phyloP scores from a whole-genome alignment of 345 rosid species.

The Brassica napus region Da-Ae NC_063434.1:22752501-22753000 shows the following conservation, averaged over 20 bases:
- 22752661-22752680: constrained; percentile 91
- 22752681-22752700: neutral
- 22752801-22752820: constrained; percentile 98
- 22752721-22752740: constrained; percentile 2
- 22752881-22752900: constrained; percentile 69
- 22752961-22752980: neutral
- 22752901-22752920: constrained; percentile 80
- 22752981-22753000: constrained; percentile 3
- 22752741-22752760: constrained; percentile 25
- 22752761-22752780: constrained; percentile 92
- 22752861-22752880: constrained; percentile 67
- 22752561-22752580: constrained; percentile 89
- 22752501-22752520: constrained; percentile 91
- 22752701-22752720: neutral
- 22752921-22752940: constrained; percentile 51
- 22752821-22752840: constrained; percentile 99
- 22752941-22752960: neutral
- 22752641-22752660: constrained; percentile 98
- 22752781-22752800: constrained; percentile 82
- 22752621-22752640: constrained; percentile 79
- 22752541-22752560: constrained; percentile 77
- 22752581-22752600: constrained; percentile 85
- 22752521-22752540: constrained; percentile 72
- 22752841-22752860: constrained; percentile 81
- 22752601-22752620: constrained; percentile 78